A percentile compares a stretch with the other conserved stretches of the same genome.
These are phyloP conservation scores for Dendrostoma leiphaemia DNA, from an alignment of 2,329 filamentous ascomycete species.

Conservation along the genomic window DNA sequence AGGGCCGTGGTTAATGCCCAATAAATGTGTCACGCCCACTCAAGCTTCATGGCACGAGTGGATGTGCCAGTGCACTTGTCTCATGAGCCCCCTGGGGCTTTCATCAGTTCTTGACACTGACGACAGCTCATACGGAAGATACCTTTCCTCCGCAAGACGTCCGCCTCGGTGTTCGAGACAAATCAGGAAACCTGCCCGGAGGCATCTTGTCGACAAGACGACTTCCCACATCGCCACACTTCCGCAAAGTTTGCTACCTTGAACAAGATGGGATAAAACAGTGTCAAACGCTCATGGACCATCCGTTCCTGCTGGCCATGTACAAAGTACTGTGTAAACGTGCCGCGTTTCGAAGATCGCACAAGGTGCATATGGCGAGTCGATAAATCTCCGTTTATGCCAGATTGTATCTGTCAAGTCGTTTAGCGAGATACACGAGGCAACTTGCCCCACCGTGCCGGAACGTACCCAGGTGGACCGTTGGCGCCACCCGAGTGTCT, in stretches of 20 bases:
- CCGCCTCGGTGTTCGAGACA: too few species aligned
- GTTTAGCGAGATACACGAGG: slow-evolving; percentile 7
- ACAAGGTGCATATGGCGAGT: slow-evolving; percentile 17
- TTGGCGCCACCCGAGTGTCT: background rate
- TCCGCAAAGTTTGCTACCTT: background rate
- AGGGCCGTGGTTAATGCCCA: background rate
- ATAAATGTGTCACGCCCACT: background rate
- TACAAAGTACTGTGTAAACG: background rate
- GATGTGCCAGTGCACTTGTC: too few species aligned
- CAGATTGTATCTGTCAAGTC: slow-evolving; percentile 17
- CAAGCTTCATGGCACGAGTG: background rate
- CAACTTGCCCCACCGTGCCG: background rate
- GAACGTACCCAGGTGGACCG: background rate
- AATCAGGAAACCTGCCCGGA: background rate
- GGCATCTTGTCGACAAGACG: too few species aligned
- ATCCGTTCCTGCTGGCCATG: background rate
- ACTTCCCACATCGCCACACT: background rate
- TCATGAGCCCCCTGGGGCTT: too few species aligned
- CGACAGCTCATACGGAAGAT: too few species aligned
- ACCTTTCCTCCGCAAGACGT: too few species aligned
- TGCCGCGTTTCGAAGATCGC: slow-evolving; percentile 8
- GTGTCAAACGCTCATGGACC: background rate
- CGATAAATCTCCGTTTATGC: slow-evolving; percentile 17
- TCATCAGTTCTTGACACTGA: too few species aligned
- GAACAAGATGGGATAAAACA: background rate